Evolutionary conservation across 2,329 filamentous ascomycete species (phyloP), one percentile per base, ranked within the genome.

Genomic region (Coniochaeta prunicola): DNA sequence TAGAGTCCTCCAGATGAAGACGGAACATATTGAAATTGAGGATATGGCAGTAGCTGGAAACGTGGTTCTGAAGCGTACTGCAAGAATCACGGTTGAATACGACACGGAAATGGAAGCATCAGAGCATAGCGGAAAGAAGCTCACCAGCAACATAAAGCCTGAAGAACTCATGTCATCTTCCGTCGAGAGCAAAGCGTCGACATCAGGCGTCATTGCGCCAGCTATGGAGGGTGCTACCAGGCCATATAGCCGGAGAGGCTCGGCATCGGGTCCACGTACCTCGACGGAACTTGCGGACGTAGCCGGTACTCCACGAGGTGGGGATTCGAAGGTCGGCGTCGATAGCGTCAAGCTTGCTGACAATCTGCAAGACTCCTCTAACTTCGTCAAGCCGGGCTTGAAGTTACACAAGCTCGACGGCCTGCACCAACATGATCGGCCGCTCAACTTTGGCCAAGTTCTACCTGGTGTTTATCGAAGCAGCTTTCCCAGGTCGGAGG

Each of bases 401-500:
- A 50, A 50, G 45, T 17, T 26, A 17, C 26, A 50, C 45, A 28
- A 50, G 45, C 45, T 50, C 9, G 45, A 21, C 7, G n/a, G 13
- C n/a, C 17, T 30, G 12, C 21, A 28, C n/a, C 21, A 50, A 50
- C 24, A 50, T 30, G 70, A 71, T 13, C 66, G 72, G 6, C 89
- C 90, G 1, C 67, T 75, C 63, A 96, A 96, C 69, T 96, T 93
- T 72, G 90, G 88, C 19, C 75, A 85, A 30, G 88, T 96, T 21
- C 76, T 87, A 21, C 82, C 86, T 7, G 87, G 88, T 9, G 79
- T 97, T 30, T 96, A 91, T 70, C 84, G 92, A 57, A 93, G 90
- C 72, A 88, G 88, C 64, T 96, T 92, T 69, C 92, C 92, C 2
- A 77, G 85, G 61, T 72, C 80, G 5, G 80, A 86, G 59, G 88